These are phyloP conservation scores for Alternaria dauci DNA, from an alignment of 2,329 filamentous ascomycete genomes.

Conservation along the genomic window DNA sequence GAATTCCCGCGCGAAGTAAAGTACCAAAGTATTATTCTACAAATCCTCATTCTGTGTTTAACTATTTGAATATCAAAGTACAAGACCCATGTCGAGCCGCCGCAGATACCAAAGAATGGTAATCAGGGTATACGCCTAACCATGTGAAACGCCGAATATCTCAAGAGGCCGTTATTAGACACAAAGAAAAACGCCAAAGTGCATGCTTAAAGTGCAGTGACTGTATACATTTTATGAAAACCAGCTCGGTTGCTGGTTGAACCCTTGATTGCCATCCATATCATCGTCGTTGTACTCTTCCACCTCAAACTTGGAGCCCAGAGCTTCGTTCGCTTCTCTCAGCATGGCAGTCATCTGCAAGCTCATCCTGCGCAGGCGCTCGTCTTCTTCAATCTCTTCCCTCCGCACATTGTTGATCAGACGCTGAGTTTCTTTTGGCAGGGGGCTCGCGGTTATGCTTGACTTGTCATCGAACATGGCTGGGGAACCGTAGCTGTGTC, in stretches of 20 bases:
- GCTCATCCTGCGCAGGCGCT: constrained; percentile 81
- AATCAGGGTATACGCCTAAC: constrained; percentile 1
- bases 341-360: constrained; percentile 85
- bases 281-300: constrained; percentile 44
- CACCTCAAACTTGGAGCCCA: constrained; percentile 63
- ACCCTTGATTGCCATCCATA: constrained; percentile 7
- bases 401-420: constrained; percentile 75
- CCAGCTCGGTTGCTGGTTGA: constrained; percentile 3
- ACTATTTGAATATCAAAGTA: not conserved
- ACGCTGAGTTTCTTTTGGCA: constrained; percentile 72
- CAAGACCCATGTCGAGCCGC: not conserved
- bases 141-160: not conserved
- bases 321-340: constrained; percentile 82
- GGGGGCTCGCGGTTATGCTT: constrained; percentile 37
- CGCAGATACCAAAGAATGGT: not conserved
- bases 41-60: not conserved
- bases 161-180: not conserved
- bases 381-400: constrained; percentile 80
- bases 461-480: constrained; percentile 30
- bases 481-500: constrained; percentile 46
- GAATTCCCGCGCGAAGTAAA: not conserved
- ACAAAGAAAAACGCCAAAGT: not conserved
- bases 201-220: not conserved
- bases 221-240: not conserved
- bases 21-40: not conserved